These are phyloP conservation scores for Solanum ossicruentum DNA, from an alignment of 257 asterid genomes.

Conservation along the genomic window DNA sequence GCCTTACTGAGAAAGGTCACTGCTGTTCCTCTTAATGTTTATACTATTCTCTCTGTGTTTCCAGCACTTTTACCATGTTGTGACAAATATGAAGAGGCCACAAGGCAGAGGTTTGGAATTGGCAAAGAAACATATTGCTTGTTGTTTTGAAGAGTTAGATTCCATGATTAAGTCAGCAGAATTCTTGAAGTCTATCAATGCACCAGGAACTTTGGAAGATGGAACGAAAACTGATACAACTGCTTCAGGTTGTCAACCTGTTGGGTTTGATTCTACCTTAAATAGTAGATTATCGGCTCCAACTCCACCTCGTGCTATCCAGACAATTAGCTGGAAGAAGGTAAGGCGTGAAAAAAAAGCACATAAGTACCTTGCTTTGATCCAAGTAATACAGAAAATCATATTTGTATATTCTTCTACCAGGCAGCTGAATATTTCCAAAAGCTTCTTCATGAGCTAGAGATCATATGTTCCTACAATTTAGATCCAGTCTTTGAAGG, in stretches of 20 bases:
- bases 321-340: constrained; percentile 82
- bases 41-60: constrained; percentile 11
- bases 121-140: constrained; percentile 77
- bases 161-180: constrained; percentile 63
- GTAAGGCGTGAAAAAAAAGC: constrained; percentile 18
- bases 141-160: constrained; percentile 79
- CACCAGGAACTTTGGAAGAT: constrained; percentile 20
- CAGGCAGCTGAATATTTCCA: constrained; percentile 89
- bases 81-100: constrained; percentile 75
- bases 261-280: constrained; percentile 90
- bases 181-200: constrained; percentile 38
- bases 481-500: constrained; percentile 67
- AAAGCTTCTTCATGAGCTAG: constrained; percentile 94
- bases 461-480: constrained; percentile 58
- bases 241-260: constrained; percentile 84
- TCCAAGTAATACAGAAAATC: not conserved
- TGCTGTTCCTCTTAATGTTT: constrained; percentile 7
- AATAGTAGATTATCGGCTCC: constrained; percentile 96
- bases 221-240: constrained; percentile 53
- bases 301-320: constrained; percentile 89
- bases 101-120: constrained; percentile 97
- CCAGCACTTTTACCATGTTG: constrained; percentile 85
- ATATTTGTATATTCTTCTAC: constrained; percentile 8
- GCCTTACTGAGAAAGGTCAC: not conserved
- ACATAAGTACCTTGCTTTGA: not conserved